A percentile compares a stretch with the other conserved stretches of the same genome.
Evolutionary conservation across 208 protist species (phyloP).

Genomic region (Leishmania aethiopica): DNA sequence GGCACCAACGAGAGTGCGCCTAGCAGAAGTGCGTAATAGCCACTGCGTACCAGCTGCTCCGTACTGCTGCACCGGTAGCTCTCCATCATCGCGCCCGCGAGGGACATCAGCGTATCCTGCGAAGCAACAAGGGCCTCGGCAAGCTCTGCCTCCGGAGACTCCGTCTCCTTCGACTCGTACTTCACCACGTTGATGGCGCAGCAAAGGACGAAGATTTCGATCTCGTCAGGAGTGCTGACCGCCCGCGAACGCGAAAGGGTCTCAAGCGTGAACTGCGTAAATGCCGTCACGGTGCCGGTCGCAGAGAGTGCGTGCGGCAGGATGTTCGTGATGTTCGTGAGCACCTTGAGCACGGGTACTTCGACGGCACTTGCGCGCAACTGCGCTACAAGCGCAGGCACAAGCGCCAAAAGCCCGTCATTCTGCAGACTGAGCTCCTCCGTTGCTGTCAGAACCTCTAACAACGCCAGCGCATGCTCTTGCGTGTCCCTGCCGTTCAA

Average conservation of each 20-base stretch:
- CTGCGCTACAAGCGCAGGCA: slow-evolving; percentile 18
- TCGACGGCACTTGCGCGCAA: background rate
- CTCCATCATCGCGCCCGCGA: slow-evolving; percentile 33
- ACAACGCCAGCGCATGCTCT: slow-evolving; percentile 19
- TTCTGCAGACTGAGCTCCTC: slow-evolving; percentile 6
- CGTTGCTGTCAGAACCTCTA: slow-evolving; percentile 55
- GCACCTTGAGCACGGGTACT: slow-evolving; percentile 43
- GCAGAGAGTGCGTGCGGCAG: slow-evolving; percentile 19
- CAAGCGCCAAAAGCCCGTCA: slow-evolving; percentile 7
- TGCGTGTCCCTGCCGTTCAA: background rate
- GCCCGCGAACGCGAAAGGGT: background rate
- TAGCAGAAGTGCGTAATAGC: slow-evolving; percentile 82
- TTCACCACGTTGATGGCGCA: slow-evolving; percentile 78
- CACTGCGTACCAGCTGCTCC: slow-evolving; percentile 69
- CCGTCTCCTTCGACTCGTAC: slow-evolving; percentile 40
- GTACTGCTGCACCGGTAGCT: slow-evolving; percentile 43
- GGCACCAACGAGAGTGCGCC: slow-evolving; percentile 60
- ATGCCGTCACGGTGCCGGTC: background rate
- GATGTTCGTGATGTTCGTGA: slow-evolving; percentile 72
- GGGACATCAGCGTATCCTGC: background rate
- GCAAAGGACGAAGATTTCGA: slow-evolving; percentile 62
- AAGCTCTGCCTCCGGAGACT: slow-evolving; percentile 3
- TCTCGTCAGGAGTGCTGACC: slow-evolving; percentile 24
- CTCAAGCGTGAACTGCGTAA: background rate
- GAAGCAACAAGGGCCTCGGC: slow-evolving; percentile 9